phyloP scores from a whole-genome alignment of 495 filamentous ascomycete genomes.

The Lophiotrema nucula region DNA sequence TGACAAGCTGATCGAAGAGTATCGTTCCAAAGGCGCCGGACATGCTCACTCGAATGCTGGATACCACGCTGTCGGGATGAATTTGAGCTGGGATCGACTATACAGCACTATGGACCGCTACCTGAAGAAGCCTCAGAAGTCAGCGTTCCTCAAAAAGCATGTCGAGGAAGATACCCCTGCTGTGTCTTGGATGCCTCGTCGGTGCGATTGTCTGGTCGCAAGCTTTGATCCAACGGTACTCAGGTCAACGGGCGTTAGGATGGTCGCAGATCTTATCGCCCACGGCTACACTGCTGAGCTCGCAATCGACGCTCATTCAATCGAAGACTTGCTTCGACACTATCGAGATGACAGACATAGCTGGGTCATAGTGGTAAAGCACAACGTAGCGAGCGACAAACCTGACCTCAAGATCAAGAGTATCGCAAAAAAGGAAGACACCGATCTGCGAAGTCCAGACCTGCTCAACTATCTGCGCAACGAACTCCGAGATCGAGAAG shows the following conservation, averaged over 20 bases:
- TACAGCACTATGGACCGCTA: conserved; percentile 64
- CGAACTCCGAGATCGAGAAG: conserved; percentile 77
- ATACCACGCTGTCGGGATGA: conserved; percentile 85
- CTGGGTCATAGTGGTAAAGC: conserved; percentile 85
- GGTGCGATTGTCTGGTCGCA: conserved; percentile 84
- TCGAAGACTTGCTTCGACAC: conserved; percentile 67
- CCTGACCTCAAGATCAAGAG: conserved; percentile 72
- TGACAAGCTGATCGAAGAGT: conserved; percentile 75
- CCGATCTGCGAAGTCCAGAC: conserved; percentile 70
- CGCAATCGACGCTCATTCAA: conserved; percentile 65
- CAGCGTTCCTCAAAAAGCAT: conserved; percentile 54
- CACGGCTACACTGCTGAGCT: conserved; percentile 89
- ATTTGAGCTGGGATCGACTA: conserved; percentile 82
- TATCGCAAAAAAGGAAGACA: conserved; percentile 74
- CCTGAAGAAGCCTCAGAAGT: conserved; percentile 58
- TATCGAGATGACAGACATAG: conserved; percentile 72
- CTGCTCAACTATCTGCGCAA: conserved; percentile 76
- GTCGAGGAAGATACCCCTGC: conserved; percentile 46
- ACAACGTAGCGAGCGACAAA: conserved; percentile 61
- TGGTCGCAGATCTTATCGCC: conserved; percentile 77
- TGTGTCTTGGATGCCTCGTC: conserved; percentile 40
- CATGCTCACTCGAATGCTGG: conserved; percentile 30
- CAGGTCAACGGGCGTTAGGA: conserved; percentile 67
- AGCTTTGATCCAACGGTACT: conserved; percentile 78
- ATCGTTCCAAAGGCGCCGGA: conserved; percentile 58